These are phyloP conservation scores for Fusarium armeniacum DNA, from an alignment of 2,329 filamentous ascomycete species.

Conservation along the genomic window DNA sequence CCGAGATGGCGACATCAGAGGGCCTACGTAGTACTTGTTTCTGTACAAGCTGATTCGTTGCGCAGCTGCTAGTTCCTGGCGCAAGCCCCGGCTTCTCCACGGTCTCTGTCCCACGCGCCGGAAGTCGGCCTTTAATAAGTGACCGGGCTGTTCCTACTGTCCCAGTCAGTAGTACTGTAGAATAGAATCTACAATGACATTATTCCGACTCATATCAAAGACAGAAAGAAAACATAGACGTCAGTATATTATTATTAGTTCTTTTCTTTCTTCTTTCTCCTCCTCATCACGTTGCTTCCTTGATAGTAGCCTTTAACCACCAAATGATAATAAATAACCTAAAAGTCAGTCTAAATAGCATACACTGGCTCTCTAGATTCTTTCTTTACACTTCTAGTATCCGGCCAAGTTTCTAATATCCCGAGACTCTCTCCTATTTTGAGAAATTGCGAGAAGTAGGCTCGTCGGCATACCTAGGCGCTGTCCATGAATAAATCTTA, in stretches of 20 bases:
- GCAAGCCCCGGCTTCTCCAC: constrained; percentile 28
- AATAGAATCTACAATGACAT: background rate
- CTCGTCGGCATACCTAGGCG: background rate
- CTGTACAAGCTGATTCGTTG: constrained; percentile 29
- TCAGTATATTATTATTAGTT: background rate
- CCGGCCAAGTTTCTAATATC: background rate
- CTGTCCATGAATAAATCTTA: background rate
- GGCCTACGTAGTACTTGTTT: constrained; percentile 13
- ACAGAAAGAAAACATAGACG: background rate
- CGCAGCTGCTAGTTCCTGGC: constrained; percentile 18
- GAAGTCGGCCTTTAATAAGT: constrained; percentile 44
- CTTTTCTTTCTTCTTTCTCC: background rate
- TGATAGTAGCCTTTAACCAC: background rate
- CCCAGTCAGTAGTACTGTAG: background rate
- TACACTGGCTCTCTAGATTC: background rate
- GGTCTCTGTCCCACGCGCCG: constrained; percentile 32
- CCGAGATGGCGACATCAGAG: constrained; percentile 44
- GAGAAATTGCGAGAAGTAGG: background rate
- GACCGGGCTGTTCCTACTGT: background rate
- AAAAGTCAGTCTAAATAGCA: background rate
- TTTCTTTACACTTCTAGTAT: background rate
- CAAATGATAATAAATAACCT: background rate
- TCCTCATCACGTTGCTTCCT: background rate
- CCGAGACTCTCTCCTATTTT: background rate
- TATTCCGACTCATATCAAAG: background rate